Conservation (phyloP, 2,329 filamentous ascomycete genomes). For the Leptosphaerulina australis region DNA sequence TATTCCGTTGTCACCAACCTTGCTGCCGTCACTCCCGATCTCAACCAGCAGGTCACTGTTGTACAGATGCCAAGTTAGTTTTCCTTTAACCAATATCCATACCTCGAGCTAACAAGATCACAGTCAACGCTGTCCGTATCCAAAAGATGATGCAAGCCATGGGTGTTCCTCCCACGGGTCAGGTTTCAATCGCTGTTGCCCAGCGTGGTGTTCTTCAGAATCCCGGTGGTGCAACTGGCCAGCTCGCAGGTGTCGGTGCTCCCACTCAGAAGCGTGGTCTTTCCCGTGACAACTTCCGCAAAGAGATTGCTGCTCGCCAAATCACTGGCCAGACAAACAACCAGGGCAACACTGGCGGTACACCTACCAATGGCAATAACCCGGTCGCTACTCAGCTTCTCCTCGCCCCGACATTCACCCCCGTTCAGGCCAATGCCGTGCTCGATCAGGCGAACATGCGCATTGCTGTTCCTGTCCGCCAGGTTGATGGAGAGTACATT, state of each 20-base stretch:
- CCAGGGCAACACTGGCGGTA: constrained; percentile 26
- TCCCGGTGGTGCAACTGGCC: constrained; percentile 44
- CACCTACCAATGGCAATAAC: constrained; percentile 39
- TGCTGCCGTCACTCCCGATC: constrained; percentile 40
- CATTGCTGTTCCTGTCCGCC: constrained; percentile 44
- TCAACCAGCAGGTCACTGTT: constrained; percentile 47
- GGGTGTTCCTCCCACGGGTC: constrained; percentile 39
- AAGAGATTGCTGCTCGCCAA: constrained; percentile 31
- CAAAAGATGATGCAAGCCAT: constrained; percentile 46
- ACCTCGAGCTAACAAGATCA: constrained; percentile 17
- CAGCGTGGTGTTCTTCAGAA: constrained; percentile 46
- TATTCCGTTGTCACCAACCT: constrained; percentile 45
- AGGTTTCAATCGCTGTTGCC: constrained; percentile 45
- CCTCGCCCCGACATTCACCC: constrained; percentile 46
- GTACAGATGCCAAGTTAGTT: constrained; percentile 46
- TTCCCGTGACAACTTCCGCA: constrained; percentile 33
- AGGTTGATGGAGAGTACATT: constrained; percentile 48
- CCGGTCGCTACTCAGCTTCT: constrained; percentile 44
- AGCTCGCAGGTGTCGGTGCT: constrained; percentile 33
- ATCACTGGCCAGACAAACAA: constrained; percentile 5
- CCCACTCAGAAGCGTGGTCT: constrained; percentile 26
- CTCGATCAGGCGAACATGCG: constrained; percentile 47
- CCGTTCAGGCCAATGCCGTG: constrained; percentile 42
- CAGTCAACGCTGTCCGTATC: constrained; percentile 45
- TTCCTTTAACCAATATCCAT: too few species aligned